Percentiles rank a stretch among this genome's conserved stretches.
phyloP scores from a whole-genome alignment of 176 grass and related monocot species.

The Areca catechu region DNA sequence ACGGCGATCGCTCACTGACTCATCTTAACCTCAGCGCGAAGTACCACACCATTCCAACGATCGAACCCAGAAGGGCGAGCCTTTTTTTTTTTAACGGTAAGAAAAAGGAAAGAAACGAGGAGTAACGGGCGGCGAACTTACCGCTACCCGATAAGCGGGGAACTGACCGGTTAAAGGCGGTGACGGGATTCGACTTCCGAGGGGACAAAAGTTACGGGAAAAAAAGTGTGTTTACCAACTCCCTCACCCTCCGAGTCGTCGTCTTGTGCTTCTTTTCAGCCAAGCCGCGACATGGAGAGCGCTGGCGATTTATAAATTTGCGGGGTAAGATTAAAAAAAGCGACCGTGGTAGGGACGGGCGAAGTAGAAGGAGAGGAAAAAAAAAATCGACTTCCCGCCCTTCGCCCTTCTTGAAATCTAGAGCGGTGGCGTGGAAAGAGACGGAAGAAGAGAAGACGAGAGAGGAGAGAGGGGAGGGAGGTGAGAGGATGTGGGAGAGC shows the following conservation, averaged over 20 bases:
- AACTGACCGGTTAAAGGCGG: too few species aligned
- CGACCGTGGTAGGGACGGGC: not conserved
- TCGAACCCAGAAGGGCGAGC: too few species aligned
- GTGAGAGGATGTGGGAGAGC: constrained; percentile 15
- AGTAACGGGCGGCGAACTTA: too few species aligned
- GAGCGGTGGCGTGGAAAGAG: constrained; percentile 13
- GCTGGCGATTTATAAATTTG: not conserved
- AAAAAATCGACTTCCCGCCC: constrained; percentile 36
- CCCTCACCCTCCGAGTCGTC: not conserved
- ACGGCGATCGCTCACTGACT: too few species aligned
- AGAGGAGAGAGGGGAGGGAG: constrained; percentile 4
- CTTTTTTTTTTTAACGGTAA: too few species aligned
- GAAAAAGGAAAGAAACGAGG: too few species aligned
- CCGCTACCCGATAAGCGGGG: too few species aligned
- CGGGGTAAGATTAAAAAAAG: not conserved
- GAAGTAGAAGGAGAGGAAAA: not conserved
- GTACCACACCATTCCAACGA: too few species aligned
- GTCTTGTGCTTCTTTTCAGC: not conserved
- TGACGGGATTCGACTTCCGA: too few species aligned
- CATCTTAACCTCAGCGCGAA: too few species aligned
- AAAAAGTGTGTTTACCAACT: not conserved
- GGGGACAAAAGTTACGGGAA: not conserved
- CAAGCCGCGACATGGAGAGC: constrained; percentile 13
- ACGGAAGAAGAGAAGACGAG: constrained; percentile 13
- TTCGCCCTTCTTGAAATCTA: constrained; percentile 33